A percentile compares a stretch with the other conserved stretches of the same genome.
These are phyloP conservation scores for Chlorophyllum brunneum DNA, from an alignment of 768 basidiomycete genomes.

Conservation along the genomic window DNA sequence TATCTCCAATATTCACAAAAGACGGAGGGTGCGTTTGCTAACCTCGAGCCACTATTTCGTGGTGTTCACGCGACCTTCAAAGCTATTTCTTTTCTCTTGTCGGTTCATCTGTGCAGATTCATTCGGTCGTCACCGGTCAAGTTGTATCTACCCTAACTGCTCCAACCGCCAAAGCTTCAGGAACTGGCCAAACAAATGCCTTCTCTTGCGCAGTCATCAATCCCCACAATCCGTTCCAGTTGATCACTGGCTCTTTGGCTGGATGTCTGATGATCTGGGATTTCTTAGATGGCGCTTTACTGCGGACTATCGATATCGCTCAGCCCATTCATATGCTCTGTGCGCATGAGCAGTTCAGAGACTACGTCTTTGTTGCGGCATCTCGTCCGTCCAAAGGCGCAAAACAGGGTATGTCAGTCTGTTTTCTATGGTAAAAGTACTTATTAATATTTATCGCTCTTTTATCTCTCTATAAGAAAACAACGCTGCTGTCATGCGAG, in stretches of 20 bases:
- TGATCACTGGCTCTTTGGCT: constrained; percentile 81
- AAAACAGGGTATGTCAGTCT: constrained; percentile 24
- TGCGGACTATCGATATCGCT: constrained; percentile 69
- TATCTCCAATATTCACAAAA: constrained; percentile 78
- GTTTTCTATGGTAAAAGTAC: background rate
- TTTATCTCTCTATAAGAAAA: constrained; percentile 33
- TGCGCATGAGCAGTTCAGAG: constrained; percentile 65
- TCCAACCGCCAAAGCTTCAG: constrained; percentile 31
- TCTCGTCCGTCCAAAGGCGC: constrained; percentile 46
- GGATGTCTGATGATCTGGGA: constrained; percentile 93
- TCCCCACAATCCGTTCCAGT: constrained; percentile 85
- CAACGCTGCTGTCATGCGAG: constrained; percentile 55
- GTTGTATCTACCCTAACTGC: constrained; percentile 79
- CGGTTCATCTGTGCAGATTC: constrained; percentile 79
- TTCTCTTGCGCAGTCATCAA: constrained; percentile 76
- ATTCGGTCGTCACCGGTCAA: constrained; percentile 74
- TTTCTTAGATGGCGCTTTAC: constrained; percentile 76
- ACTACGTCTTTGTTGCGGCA: constrained; percentile 66
- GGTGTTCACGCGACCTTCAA: constrained; percentile 7
- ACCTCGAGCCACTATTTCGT: background rate
- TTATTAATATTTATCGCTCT: constrained; percentile 12
- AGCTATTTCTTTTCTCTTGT: constrained; percentile 91
- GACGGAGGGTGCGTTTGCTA: constrained; percentile 67
- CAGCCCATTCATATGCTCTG: constrained; percentile 71
- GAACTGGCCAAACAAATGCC: constrained; percentile 36